Evolutionary conservation across 1,139 yeast genomes (phyloP).

Genomic region (Blastobotrys malaysiensis): DNA sequence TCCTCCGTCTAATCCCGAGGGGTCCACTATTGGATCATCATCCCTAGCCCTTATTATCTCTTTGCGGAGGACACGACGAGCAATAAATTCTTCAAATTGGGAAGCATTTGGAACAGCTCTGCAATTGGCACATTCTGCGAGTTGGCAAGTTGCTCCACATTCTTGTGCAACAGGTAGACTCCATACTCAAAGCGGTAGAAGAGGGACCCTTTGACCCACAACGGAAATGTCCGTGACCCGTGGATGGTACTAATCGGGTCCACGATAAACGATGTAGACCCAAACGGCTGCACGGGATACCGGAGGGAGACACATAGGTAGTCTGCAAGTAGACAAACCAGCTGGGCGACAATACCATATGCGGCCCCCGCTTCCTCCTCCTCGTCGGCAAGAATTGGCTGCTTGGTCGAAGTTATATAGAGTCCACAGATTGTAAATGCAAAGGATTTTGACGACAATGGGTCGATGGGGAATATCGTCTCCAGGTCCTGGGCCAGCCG

Average conservation of each 20-base stretch:
- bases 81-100: constrained; percentile 36
- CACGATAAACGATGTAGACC: constrained; percentile 46
- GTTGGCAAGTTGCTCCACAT: constrained; percentile 47
- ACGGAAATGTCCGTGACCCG: constrained; percentile 42
- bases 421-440: constrained; percentile 36
- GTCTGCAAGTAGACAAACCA: constrained; percentile 39
- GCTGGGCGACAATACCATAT: constrained; percentile 44
- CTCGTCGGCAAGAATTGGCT: constrained; percentile 16
- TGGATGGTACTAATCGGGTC: constrained; percentile 46
- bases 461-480: constrained; percentile 36
- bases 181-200: constrained; percentile 51
- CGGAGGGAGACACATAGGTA: constrained; percentile 45
- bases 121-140: constrained; percentile 31
- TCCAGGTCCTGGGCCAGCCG: constrained; percentile 21
- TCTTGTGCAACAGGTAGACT: constrained; percentile 42
- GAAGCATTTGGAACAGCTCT: constrained; percentile 37
- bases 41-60: not conserved
- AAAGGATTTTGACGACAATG: constrained; percentile 22
- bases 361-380: constrained; percentile 45
- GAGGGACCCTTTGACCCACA: constrained; percentile 45
- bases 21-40: not conserved
- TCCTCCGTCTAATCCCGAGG: not conserved
- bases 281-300: constrained; percentile 47
- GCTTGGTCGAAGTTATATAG: constrained; percentile 18
- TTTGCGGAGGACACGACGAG: constrained; percentile 25